Evolutionary conservation across 2,329 filamentous ascomycete genomes (phyloP), one percentile per base, ranked within the genome.

Genomic region (Ramularia endophylla): DNA sequence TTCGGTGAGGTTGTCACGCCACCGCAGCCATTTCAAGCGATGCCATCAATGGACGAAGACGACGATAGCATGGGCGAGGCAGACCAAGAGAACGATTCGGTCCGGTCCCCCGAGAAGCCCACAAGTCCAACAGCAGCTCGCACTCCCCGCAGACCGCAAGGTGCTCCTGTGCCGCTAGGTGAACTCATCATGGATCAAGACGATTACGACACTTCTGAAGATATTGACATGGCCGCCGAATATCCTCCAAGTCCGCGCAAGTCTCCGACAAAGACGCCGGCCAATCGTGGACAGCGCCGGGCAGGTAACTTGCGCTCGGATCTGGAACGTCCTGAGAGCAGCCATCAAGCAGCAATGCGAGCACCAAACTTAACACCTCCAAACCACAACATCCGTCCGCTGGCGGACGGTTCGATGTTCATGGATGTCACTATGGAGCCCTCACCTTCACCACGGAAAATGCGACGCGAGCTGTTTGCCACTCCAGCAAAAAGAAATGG

Each of bases 21-120:
- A 12, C 39, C 36, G 9, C 42, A 31, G 9, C 28, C 33, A n/a
- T 27, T 34, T 8, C 17, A 38, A 25, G 32, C 45, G 6, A 43
- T 22, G 30, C 43, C 37, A 5, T 43, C 38, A 46, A 56, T 46
- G 43, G 44, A 25, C 40, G 53, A 27, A 33, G 63, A 65, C 16
- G 58, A 64, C 17, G 63, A 63, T 17, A 59, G 55, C 31, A 58
- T 59, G 22, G 48, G 54, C 6, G 62, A 60, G 32, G 61, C 60
- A 36, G 66, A 63, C 40, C 73, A 74, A 59, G 72, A 75, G 55
- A 75, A 75, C 44, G 64, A 72, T 43, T 64, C 65, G 7, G 63
- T 63, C 2, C 54, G 65, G 15, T 69, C 68, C 3, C 64, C 65
- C 2, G 54, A 64, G 8, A 62, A 57, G 39, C 39, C 58, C 9